These are phyloP conservation scores for Cadophora luteo-olivacea DNA, from an alignment of 2,329 filamentous ascomycete genomes.

Conservation along the genomic window DNA sequence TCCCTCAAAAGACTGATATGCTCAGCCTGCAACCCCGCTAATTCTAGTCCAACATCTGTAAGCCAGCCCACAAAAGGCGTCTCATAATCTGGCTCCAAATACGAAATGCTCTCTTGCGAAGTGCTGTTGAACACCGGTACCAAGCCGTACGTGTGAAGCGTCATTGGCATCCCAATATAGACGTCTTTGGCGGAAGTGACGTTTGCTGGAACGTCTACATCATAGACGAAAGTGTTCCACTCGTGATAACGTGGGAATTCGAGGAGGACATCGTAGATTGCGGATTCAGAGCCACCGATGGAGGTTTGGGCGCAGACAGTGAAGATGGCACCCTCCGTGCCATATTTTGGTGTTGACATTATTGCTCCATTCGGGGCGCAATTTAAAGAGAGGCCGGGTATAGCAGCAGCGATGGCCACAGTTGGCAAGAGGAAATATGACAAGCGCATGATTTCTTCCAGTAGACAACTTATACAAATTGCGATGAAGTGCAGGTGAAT, in stretches of 20 bases:
- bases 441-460: background rate
- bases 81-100: conserved; percentile 14
- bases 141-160: conserved; percentile 23
- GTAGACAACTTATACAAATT: background rate
- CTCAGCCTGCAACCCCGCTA: conserved; percentile 25
- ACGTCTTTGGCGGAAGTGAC: conserved; percentile 22
- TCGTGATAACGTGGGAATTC: conserved; percentile 21
- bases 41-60: conserved; percentile 9
- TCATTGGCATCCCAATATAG: conserved; percentile 30
- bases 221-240: conserved; percentile 31
- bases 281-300: conserved; percentile 15
- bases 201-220: conserved; percentile 22
- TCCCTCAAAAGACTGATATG: conserved; percentile 25
- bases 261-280: conserved; percentile 21
- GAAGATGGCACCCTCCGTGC: conserved; percentile 22
- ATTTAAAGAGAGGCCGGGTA: conserved; percentile 14
- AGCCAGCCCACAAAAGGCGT: conserved; percentile 21
- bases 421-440: background rate
- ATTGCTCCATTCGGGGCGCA: conserved; percentile 16
- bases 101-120: conserved; percentile 24
- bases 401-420: background rate
- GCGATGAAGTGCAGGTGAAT: background rate
- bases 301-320: conserved; percentile 24
- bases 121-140: conserved; percentile 22
- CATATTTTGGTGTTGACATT: conserved; percentile 27